Evolutionary conservation across 2,329 filamentous ascomycete genomes (phyloP), one percentile per base, ranked within the genome.

Genomic region (Aspergillus versicolor): DNA sequence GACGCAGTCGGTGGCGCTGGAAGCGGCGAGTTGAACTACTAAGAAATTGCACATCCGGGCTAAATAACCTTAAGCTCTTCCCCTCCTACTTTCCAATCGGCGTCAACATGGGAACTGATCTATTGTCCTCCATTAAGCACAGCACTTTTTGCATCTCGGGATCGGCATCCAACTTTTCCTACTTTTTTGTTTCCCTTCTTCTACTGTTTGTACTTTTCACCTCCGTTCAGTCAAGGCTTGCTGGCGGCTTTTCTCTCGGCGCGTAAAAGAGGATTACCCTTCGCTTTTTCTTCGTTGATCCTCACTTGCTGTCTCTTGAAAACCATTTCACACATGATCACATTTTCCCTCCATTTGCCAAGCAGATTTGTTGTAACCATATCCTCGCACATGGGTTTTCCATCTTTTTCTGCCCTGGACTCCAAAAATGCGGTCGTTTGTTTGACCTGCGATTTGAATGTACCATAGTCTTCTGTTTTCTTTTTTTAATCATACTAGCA

Each of bases 1-100:
- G 94, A 99, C 77, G 93, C 95, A 45, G 88, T 89, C 57, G 86
- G 86, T 38, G 85, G 87, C 13, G 81, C 84, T 37, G 90, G 88
- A 41, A 86, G 88, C 41, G 89, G 90, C 27, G 93, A 97, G 77
- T 79, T 97, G 68, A 95, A 97, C 75, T 97, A 97, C 71, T 97
- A 82, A 56, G 44, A 19, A 17, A 47, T 47, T 37, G 34, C 34
- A 37, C 34, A 47, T 22, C 5, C n/a, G 19, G 40, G 21, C 27
- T 30, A n/a, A 27, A 13, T n/a, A 13, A 41, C 13, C 49, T 24
- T 24, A 9, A 54, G 30, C 32, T 54, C 34, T 50, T 13, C 21
- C 50, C 21, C n/a, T 40, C 27, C 9, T 30, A 30, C 34, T 44
- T 45, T 52, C 17, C 32, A 44, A 54, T 52, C 40, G 50, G 61